Base-by-base conservation (phyloP, 805 yeast genomes). In the Sungouiozyma ichnusensis region DNA sequence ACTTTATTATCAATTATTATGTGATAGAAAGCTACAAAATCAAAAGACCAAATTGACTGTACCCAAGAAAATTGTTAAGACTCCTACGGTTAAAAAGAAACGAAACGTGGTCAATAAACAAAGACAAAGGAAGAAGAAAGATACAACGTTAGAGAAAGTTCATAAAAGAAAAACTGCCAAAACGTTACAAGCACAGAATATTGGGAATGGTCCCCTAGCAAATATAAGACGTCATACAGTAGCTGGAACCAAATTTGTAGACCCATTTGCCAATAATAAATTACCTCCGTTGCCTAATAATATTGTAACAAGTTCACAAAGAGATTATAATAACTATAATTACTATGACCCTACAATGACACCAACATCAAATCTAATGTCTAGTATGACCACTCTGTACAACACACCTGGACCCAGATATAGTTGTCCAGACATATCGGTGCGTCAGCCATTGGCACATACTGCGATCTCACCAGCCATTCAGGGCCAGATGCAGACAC, bases 11-110 rank as follows among this genome's bases (percentile, higher is more conserved):
- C 29, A 20, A 9, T n/a, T 38, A 85, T 77, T 54, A 70, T 87
- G 49, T 85, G 85, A 67, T 85, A 87, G 49, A 96, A 87, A 64
- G 96, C 95, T 3, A 85, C 95, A 24, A 24, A 6, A 11, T 24
- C 9, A 24, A 24, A 24, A 24, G 29, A 24, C 11, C 9, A 24
- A 24, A 24, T 24, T 11, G 6, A 11, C 11, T 6, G 11, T 11
- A 7, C 29, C 29, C 6, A 24, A 24, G 29, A 24, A 24, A 11
- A 24, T 11, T 7, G 11, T 24, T 7, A 24, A 11, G 29, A 24
- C 29, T 7, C 9, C 29, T 24, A 6, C 29, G 9, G 11, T 7
- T 11, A 6, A 24, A 24, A 24, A 24, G 11, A 24, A 24, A 24
- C 6, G 29, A 24, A 24, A 24, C 11, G 11, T 11, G 9, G 29